phyloP scores from a whole-genome alignment of 164 flowering plant genomes.

The Buxus sempervirens region DNA sequence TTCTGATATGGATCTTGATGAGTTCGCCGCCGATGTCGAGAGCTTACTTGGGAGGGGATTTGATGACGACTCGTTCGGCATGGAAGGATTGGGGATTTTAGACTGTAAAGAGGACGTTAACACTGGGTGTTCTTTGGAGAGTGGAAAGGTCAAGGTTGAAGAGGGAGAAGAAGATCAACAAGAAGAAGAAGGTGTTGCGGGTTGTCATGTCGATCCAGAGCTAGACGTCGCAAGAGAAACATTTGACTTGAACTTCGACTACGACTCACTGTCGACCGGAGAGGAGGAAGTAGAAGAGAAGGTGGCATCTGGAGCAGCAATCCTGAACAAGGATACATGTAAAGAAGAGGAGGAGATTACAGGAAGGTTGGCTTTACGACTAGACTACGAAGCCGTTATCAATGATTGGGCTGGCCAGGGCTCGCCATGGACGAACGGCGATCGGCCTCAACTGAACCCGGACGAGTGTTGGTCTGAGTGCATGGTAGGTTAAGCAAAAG shows the following conservation, averaged over 20 bases:
- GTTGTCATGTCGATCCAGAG: constrained; percentile 11
- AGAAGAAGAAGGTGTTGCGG: constrained; percentile 17
- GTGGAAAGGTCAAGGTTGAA: constrained; percentile 43
- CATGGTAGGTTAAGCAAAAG: constrained; percentile 50
- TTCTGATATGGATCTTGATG: constrained; percentile 71
- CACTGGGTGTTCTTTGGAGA: constrained; percentile 13
- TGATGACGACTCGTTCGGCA: constrained; percentile 56
- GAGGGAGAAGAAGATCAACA: constrained; percentile 27
- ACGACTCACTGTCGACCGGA: constrained; percentile 34
- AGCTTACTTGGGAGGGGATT: constrained; percentile 64
- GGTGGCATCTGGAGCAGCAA: constrained; percentile 7
- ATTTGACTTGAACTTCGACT: constrained; percentile 57
- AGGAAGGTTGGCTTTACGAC: constrained; percentile 26
- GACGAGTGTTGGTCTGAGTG: constrained; percentile 59
- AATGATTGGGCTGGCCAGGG: constrained; percentile 68
- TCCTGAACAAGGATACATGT: constrained; percentile 17
- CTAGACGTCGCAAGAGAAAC: constrained; percentile 33
- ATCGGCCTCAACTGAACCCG: constrained; percentile 52
- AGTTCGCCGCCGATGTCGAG: constrained; percentile 89
- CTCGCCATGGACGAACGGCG: constrained; percentile 74
- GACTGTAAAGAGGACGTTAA: constrained; percentile 30
- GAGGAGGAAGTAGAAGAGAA: constrained; percentile 46
- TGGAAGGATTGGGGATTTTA: constrained; percentile 65
- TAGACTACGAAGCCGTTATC: constrained; percentile 66
- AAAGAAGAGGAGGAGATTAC: too few species aligned